Evolutionary conservation across 2,329 filamentous ascomycete genomes (phyloP).

Genomic region (Phialocephala sp.): DNA sequence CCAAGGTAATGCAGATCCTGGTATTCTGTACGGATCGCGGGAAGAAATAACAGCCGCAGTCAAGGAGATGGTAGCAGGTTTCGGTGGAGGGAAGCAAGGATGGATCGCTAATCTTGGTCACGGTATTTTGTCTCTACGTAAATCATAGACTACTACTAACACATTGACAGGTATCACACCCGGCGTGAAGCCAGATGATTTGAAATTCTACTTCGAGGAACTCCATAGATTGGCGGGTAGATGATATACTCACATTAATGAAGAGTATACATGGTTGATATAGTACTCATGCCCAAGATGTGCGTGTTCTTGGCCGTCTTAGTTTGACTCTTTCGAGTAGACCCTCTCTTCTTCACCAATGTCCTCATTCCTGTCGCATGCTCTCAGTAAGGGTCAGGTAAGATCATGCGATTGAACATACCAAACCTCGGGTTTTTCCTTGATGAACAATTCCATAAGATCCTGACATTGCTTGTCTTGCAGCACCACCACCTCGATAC

Average conservation of each 20-base stretch:
- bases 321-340: constrained; percentile 45
- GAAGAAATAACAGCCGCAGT: constrained; percentile 83
- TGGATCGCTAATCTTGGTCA: constrained; percentile 99
- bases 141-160: not conserved
- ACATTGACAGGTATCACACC: constrained; percentile 75
- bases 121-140: constrained; percentile 59
- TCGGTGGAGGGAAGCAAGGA: constrained; percentile 78
- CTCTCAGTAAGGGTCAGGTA: not conserved
- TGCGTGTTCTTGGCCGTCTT: not conserved
- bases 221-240: constrained; percentile 71
- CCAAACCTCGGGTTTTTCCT: constrained; percentile 75
- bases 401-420: constrained; percentile 43
- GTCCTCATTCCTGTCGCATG: constrained; percentile 60
- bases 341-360: constrained; percentile 56
- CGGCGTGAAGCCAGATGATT: constrained; percentile 88
- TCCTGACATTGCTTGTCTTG: constrained; percentile 68
- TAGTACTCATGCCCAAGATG: not conserved
- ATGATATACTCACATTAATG: constrained; percentile 21
- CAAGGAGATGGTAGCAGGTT: constrained; percentile 85
- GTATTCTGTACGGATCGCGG: constrained; percentile 84
- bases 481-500: constrained; percentile 76
- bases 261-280: not conserved
- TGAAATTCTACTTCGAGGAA: constrained; percentile 94
- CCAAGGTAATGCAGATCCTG: constrained; percentile 96
- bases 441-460: constrained; percentile 75